phyloP scores from a whole-genome alignment of 345 rosid species.

The Linum lewisii region DNA sequence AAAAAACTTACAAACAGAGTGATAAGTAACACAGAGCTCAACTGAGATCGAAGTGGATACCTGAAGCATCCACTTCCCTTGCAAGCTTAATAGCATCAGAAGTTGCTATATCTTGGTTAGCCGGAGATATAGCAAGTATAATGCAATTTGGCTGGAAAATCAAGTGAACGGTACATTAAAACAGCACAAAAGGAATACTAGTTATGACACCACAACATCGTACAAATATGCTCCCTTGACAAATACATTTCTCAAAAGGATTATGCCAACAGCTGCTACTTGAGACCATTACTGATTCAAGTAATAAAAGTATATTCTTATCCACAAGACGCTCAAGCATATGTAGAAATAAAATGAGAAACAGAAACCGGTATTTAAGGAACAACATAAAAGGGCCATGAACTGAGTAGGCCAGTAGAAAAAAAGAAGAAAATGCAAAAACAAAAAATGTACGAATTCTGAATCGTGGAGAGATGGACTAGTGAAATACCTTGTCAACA shows the following conservation, averaged over 20 bases:
- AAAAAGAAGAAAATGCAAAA: not conserved
- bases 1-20: not conserved
- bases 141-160: constrained; percentile 68
- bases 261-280: too few relatives aligned
- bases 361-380: too few relatives aligned
- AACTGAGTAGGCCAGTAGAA: too few relatives aligned
- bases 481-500: constrained; percentile 63
- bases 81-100: constrained; percentile 93
- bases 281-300: too few relatives aligned
- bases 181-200: not conserved
- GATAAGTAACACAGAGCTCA: not conserved
- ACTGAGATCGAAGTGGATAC: constrained; percentile 23
- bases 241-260: too few relatives aligned
- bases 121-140: constrained; percentile 93
- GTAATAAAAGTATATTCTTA: too few relatives aligned
- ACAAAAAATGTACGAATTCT: not conserved
- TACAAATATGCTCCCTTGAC: too few relatives aligned
- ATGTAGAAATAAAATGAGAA: too few relatives aligned
- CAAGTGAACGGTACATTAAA: constrained; percentile 1
- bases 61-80: constrained; percentile 84
- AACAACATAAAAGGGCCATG: too few relatives aligned
- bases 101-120: constrained; percentile 94
- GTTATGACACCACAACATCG: too few relatives aligned
- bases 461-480: not conserved
- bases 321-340: too few relatives aligned